Evolutionary conservation across 495 filamentous ascomycete genomes (phyloP).

Genomic region (Xylaria bambusicola): DNA sequence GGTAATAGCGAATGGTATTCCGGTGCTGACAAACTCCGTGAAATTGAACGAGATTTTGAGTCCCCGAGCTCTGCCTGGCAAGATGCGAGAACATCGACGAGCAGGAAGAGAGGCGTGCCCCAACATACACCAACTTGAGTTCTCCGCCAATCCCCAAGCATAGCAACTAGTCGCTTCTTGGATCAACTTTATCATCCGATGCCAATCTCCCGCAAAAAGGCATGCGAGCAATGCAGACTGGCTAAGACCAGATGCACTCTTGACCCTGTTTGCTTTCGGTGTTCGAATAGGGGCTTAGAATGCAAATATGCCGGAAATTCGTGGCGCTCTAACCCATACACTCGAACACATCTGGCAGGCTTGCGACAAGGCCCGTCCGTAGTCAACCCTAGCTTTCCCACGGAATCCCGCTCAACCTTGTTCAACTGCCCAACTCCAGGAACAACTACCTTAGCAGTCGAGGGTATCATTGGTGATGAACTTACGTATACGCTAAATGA

Average conservation of each 20-base stretch:
- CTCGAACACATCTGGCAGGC: background rate
- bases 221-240: constrained; percentile 4
- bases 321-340: background rate
- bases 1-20: background rate
- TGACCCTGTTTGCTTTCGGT: background rate
- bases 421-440: too few species aligned
- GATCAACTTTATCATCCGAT: background rate
- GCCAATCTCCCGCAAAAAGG: constrained; percentile 13
- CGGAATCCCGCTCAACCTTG: too few species aligned
- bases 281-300: background rate
- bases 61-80: too few species aligned
- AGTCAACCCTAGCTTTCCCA: too few species aligned
- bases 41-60: too few species aligned
- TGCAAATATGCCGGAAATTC: background rate
- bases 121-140: background rate
- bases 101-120: background rate
- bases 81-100: too few species aligned
- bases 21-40: constrained; percentile 5
- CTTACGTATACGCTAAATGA: too few species aligned
- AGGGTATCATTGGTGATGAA: too few species aligned
- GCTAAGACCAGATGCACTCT: constrained; percentile 10
- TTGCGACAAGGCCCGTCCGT: too few species aligned
- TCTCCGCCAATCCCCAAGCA: background rate
- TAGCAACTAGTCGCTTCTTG: background rate
- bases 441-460: too few species aligned